Base-by-base conservation (phyloP, 2,329 filamentous ascomycete species). In the Aspergillus tanneri region DNA sequence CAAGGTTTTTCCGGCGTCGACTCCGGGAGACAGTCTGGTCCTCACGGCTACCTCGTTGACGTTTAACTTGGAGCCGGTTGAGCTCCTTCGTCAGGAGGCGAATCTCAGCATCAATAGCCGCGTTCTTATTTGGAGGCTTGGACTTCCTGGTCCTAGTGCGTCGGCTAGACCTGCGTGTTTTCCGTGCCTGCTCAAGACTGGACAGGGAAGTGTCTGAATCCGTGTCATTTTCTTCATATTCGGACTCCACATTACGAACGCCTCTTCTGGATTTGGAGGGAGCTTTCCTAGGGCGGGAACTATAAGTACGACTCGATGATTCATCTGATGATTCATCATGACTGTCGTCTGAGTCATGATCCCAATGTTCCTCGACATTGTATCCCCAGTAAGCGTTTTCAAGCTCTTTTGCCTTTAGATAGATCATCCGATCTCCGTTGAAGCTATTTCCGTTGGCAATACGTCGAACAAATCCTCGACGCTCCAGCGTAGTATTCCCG, bases 401-500 rank as follows among this genome's bases (percentile, higher is more conserved):
- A 9, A 46, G 43, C 24, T 46, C 32, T 39, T 36, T 37, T 4
- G 52, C 56, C 21, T 57, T 55, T 7, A 55, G 28, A 37, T 57
- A 59, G 39, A 59, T 48, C 36, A 55, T 47, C 19, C 44, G 37
- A 34, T 57, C 50, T 1, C 47, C 38, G 27, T 55, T 48, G 1
- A 55, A 39, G 11, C 36, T 36, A 3, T 45, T 52, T 18, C 56
- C 52, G 19, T 30, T 42, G 19, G 21, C 50, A 10, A 58, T 55
- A 16, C 48, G 44, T 12, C 48, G 48, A 42, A 56, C 42, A n/a
- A 56, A 58, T n/a, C 39, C 23, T 18, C 48, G 34, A 5, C 42
- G 46, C 23, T 58, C 48, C 1, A 58, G 32, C 5, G 54, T 52
- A 36, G 43, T 11, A 0, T n/a, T 10, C 8, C 42, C 39, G 35